Evolutionary conservation across 2,329 filamentous ascomycete species (phyloP).

Genomic region (Periconia sp.): DNA sequence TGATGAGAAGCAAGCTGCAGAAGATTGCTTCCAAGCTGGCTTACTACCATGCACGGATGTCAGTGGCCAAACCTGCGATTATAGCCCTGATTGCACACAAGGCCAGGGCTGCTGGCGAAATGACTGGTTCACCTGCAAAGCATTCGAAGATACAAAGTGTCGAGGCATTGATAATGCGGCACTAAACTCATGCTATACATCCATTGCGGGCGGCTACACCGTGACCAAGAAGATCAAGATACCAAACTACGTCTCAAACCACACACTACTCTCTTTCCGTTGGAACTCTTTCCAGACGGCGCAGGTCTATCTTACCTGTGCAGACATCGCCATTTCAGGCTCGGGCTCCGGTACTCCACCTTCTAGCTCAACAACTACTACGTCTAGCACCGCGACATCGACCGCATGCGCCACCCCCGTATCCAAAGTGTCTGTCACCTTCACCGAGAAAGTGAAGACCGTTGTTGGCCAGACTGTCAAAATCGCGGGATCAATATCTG

Average conservation of each 20-base stretch:
- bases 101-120: constrained; percentile 41
- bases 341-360: constrained; percentile 18
- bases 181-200: constrained; percentile 40
- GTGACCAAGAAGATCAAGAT: constrained; percentile 41
- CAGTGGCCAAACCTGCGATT: constrained; percentile 35
- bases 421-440: constrained; percentile 46
- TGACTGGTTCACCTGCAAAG: constrained; percentile 44
- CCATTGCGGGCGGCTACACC: constrained; percentile 42
- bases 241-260: constrained; percentile 38
- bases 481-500: constrained; percentile 50
- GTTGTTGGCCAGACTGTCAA: constrained; percentile 58
- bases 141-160: constrained; percentile 36
- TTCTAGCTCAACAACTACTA: constrained; percentile 17
- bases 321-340: constrained; percentile 37
- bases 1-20: constrained; percentile 41
- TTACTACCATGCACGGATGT: constrained; percentile 40
- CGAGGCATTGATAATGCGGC: constrained; percentile 38
- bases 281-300: constrained; percentile 45
- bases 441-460: constrained; percentile 56
- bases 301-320: constrained; percentile 40
- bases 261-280: constrained; percentile 38
- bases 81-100: constrained; percentile 34
- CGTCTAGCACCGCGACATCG: constrained; percentile 15
- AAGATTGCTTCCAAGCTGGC: constrained; percentile 37
- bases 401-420: constrained; percentile 30